Conservation (phyloP, 1,284 basidiomycete genomes). For the Cutaneotrichosporon dermatis region DNA sequence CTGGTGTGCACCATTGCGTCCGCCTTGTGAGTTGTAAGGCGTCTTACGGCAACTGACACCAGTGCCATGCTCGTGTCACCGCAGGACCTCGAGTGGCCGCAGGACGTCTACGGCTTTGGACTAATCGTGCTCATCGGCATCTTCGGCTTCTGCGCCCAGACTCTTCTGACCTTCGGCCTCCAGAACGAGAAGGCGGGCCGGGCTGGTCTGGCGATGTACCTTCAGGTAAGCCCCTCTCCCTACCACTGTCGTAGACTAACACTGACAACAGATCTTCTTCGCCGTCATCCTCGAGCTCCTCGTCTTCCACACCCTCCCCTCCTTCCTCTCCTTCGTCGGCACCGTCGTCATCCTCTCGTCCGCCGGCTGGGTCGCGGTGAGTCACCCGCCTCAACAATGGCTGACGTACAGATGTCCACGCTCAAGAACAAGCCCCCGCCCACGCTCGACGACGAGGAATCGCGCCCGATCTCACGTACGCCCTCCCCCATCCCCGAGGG, state of each 20-base stretch:
- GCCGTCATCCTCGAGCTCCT: conserved; percentile 45
- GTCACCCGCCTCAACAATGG: conserved; percentile 11
- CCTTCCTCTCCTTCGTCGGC: conserved; percentile 41
- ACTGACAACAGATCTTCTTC: conserved; percentile 36
- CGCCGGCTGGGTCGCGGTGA: conserved; percentile 46
- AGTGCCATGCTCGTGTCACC: conserved; percentile 23
- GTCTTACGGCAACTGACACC: not conserved
- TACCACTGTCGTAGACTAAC: too few species aligned
- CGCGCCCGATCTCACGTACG: conserved; percentile 29
- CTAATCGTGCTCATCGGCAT: conserved; percentile 50
- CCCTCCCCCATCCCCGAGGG: conserved; percentile 30
- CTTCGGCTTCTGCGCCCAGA: conserved; percentile 61
- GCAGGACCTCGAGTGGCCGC: conserved; percentile 12
- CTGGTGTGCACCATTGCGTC: conserved; percentile 59
- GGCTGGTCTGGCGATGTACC: conserved; percentile 46
- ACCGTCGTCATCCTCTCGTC: conserved; percentile 42
- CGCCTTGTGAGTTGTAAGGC: conserved; percentile 42
- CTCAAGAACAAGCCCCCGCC: conserved; percentile 18
- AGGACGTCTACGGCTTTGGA: conserved; percentile 16
- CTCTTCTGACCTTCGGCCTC: conserved; percentile 48
- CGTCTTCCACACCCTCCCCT: conserved; percentile 41
- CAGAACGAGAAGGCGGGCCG: conserved; percentile 49
- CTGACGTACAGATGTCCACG: conserved; percentile 13
- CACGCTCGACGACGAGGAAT: conserved; percentile 18
- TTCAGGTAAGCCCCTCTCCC: conserved; percentile 29